Conservation (phyloP, 495 filamentous ascomycete genomes). For the Podospora pseudoanserina region DNA sequence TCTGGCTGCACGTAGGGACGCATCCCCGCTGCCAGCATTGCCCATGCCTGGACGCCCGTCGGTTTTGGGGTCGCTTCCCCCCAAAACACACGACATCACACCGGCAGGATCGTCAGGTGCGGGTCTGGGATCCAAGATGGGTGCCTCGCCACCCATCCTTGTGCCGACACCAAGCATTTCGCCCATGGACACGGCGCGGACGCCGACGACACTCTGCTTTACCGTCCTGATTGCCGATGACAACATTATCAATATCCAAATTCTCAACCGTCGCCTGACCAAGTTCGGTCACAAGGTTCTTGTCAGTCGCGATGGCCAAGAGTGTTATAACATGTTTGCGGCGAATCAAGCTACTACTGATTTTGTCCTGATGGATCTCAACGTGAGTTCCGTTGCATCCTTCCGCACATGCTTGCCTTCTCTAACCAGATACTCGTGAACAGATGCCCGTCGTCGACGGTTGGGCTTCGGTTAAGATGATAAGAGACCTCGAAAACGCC, state of each 20-base stretch:
- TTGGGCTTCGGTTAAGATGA: slow-evolving; percentile 19
- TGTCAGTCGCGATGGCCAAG: slow-evolving; percentile 74
- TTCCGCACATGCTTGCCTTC: not conserved
- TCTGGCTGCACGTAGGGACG: slow-evolving; percentile 21
- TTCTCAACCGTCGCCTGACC: slow-evolving; percentile 68
- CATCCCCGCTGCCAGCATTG: slow-evolving; percentile 21
- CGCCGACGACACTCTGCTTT: slow-evolving; percentile 39
- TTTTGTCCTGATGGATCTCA: slow-evolving; percentile 29
- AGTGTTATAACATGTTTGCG: slow-evolving; percentile 62
- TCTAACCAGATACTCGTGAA: not conserved
- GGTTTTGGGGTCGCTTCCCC: not conserved
- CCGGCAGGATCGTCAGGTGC: slow-evolving; percentile 11
- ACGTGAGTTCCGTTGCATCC: slow-evolving; percentile 13
- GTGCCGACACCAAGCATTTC: slow-evolving; percentile 18
- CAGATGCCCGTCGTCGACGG: slow-evolving; percentile 30
- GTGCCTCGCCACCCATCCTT: slow-evolving; percentile 15
- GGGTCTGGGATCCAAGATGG: not conserved
- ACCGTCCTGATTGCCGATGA: slow-evolving; percentile 76
- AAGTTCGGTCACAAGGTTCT: slow-evolving; percentile 66
- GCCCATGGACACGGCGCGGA: slow-evolving; percentile 11
- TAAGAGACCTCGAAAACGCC: slow-evolving; percentile 19
- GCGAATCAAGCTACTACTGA: slow-evolving; percentile 21
- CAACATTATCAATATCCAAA: slow-evolving; percentile 76
- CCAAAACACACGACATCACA: not conserved
- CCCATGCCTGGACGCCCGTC: slow-evolving; percentile 20